Conservation (phyloP, 257 asterid genomes). For the Ehretia macrophylla region DNA sequence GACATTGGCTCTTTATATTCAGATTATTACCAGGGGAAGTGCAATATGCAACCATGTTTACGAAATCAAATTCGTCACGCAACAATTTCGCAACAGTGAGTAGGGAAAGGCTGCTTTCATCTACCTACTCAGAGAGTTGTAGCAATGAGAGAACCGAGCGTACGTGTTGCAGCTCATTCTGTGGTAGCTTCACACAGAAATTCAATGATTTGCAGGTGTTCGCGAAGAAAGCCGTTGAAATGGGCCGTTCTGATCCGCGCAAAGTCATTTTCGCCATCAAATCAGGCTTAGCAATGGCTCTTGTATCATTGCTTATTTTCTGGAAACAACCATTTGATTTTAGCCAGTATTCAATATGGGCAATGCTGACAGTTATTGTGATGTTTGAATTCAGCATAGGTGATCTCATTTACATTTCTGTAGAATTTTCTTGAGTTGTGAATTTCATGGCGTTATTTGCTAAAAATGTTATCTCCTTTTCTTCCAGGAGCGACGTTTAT, state of each 20-base stretch:
- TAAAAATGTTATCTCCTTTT: neutral
- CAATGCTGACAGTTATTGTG: slow-evolving; percentile 46
- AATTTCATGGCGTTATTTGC: neutral
- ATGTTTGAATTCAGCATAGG: slow-evolving; percentile 52
- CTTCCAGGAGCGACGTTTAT: slow-evolving; percentile 53
- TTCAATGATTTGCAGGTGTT: slow-evolving; percentile 19
- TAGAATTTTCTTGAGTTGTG: neutral
- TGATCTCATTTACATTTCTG: neutral
- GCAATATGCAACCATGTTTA: neutral
- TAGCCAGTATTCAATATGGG: slow-evolving; percentile 45
- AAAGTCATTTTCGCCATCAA: slow-evolving; percentile 35
- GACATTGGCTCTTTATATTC: neutral
- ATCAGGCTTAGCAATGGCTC: slow-evolving; percentile 39
- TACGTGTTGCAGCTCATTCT: slow-evolving; percentile 7
- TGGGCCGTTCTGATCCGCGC: slow-evolving; percentile 45
- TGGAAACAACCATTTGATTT: slow-evolving; percentile 35
- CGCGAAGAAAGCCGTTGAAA: slow-evolving; percentile 23
- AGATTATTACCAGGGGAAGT: neutral
- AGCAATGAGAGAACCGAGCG: slow-evolving; percentile 13
- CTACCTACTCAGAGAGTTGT: slow-evolving; percentile 20
- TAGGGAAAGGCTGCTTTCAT: slow-evolving; percentile 24
- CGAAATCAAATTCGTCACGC: neutral
- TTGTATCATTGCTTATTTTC: slow-evolving; percentile 39
- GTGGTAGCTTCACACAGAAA: neutral
- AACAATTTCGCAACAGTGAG: slow-evolving; percentile 14